A percentile compares a stretch with the other conserved stretches of the same genome.
These are phyloP conservation scores for Lithospermum erythrorhizon DNA, from an alignment of 257 asterid genomes.

Conservation along the genomic window DNA sequence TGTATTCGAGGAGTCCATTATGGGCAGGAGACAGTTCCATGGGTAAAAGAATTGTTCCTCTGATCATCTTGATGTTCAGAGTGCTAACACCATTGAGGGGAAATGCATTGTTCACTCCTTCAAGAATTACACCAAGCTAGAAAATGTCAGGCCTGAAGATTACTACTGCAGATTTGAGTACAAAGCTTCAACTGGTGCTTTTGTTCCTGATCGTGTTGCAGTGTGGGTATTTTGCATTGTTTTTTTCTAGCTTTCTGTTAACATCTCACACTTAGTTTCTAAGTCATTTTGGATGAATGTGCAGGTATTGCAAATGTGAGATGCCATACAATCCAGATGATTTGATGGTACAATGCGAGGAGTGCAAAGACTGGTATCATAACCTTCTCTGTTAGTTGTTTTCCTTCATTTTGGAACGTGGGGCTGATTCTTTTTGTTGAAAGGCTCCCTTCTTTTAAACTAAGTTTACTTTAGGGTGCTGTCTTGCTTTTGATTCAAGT, in stretches of 20 bases:
- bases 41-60: conserved; percentile 55
- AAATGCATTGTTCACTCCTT: conserved; percentile 53
- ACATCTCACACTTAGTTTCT: not conserved
- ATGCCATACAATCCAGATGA: conserved; percentile 72
- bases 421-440: too few species aligned
- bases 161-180: conserved; percentile 52
- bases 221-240: conserved; percentile 33
- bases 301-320: conserved; percentile 75
- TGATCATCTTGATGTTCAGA: conserved; percentile 47
- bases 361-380: conserved; percentile 62
- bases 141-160: conserved; percentile 38
- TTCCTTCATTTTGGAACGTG: not conserved
- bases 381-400: not conserved
- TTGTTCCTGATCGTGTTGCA: conserved; percentile 48
- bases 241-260: conserved; percentile 1
- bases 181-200: conserved; percentile 43
- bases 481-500: too few species aligned
- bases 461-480: too few species aligned
- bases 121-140: conserved; percentile 45
- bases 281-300: not conserved
- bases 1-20: conserved; percentile 55
- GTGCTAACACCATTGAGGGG: conserved; percentile 52
- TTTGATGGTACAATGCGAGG: conserved; percentile 62
- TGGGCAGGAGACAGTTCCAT: conserved; percentile 53
- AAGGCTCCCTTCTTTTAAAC: not conserved